phyloP scores from a whole-genome alignment of 1,284 basidiomycete species.

The Rhodotorula glutinis region DNA sequence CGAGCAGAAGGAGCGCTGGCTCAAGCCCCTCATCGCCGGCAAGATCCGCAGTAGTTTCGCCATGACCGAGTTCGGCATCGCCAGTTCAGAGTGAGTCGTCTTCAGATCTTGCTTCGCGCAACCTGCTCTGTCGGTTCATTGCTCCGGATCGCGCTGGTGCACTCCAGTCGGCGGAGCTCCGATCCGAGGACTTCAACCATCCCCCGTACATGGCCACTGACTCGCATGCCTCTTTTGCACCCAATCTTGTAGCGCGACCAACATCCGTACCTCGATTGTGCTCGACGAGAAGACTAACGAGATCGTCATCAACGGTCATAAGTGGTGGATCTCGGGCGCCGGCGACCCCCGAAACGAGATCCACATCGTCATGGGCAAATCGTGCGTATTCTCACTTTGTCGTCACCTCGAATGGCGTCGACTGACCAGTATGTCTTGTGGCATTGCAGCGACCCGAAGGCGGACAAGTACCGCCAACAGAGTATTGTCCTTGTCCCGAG shows the following conservation, averaged over 20 bases:
- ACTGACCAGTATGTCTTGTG: neutral
- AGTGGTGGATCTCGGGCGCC: constrained; percentile 99
- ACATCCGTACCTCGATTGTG: constrained; percentile 84
- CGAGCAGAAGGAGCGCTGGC: constrained; percentile 88
- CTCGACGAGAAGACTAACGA: constrained; percentile 68
- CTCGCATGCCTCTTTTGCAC: no score
- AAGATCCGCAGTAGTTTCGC: constrained; percentile 90
- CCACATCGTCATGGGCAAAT: constrained; percentile 89
- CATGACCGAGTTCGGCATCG: constrained; percentile 83
- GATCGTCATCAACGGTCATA: constrained; percentile 92
- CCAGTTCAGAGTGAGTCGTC: constrained; percentile 53
- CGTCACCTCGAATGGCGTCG: constrained; percentile 50
- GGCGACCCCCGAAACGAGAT: constrained; percentile 86
- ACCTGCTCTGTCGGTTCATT: neutral
- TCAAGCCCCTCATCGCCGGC: constrained; percentile 80
- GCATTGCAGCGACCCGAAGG: constrained; percentile 37
- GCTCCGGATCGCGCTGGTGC: no score
- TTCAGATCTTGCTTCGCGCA: neutral
- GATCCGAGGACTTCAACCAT: no score
- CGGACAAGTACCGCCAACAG: constrained; percentile 68
- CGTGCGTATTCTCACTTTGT: neutral
- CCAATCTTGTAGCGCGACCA: constrained; percentile 71
- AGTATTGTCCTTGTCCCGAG: constrained; percentile 90
- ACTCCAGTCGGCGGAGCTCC: no score
- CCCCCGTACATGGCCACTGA: no score